A percentile compares a stretch with the other conserved stretches of the same genome.
These are phyloP conservation scores for Boletales sp. DNA, from an alignment of 768 basidiomycete species.

Conservation along the genomic window DNA sequence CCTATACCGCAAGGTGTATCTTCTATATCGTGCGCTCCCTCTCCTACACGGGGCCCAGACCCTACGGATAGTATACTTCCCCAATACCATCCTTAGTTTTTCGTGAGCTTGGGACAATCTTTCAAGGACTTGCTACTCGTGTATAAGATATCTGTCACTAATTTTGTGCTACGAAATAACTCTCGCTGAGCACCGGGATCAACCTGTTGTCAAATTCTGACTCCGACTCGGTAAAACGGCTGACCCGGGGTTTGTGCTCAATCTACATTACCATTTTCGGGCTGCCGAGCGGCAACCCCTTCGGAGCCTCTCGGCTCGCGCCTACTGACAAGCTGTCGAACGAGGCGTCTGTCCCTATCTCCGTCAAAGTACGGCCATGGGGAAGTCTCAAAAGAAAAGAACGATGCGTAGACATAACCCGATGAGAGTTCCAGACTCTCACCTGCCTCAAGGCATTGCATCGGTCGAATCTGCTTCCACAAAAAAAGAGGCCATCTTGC, in stretches of 20 bases:
- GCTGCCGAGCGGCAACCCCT: too few species aligned
- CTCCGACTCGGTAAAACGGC: too few species aligned
- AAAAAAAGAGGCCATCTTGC: conserved; percentile 76
- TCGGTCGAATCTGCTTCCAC: conserved; percentile 69
- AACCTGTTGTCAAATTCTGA: too few species aligned
- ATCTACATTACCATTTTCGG: too few species aligned
- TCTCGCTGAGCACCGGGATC: too few species aligned
- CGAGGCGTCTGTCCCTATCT: not conserved
- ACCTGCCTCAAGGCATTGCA: conserved; percentile 78
- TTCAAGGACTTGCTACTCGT: not conserved
- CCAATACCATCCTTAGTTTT: conserved; percentile 25
- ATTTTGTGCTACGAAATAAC: conserved; percentile 2
- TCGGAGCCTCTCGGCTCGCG: too few species aligned
- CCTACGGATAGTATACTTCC: conserved; percentile 22
- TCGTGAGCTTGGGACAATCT: not conserved
- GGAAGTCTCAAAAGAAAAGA: conserved; percentile 89
- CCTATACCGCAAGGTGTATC: not conserved
- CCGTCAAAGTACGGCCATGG: conserved; percentile 49
- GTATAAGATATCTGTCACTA: conserved; percentile 23
- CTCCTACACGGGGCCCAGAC: conserved; percentile 1
- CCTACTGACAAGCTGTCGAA: not conserved
- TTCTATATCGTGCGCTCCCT: conserved; percentile 1
- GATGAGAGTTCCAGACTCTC: conserved; percentile 88
- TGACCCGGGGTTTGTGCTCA: too few species aligned
- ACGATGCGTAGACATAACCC: conserved; percentile 88